Base-by-base conservation (phyloP, 2,329 filamentous ascomycete genomes). In the Penicillium polonicum region DNA sequence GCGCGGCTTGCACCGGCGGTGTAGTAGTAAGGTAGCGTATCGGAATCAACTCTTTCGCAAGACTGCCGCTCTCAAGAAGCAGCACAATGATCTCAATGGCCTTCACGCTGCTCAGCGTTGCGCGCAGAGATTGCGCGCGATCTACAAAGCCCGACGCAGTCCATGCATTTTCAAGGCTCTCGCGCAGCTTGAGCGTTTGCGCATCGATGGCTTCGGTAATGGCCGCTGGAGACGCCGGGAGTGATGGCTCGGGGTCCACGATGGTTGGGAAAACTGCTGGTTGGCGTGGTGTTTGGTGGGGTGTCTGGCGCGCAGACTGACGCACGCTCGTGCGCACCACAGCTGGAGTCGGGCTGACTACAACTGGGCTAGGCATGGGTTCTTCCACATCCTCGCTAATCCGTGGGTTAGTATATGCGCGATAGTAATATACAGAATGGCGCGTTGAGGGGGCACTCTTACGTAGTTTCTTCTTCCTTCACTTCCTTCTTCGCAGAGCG, bases 171-270 rank as follows among this genome's bases (percentile, higher is more conserved):
- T 69, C 69, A 17, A 77, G 55, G 35, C 62, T 68, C 51, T 73
- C 67, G 68, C 74, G 68, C 57, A 75, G 68, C 48, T 67, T 70
- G 48, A 70, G 69, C 10, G 78, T 79, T 58, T 78, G 86, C 69
- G 83, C 86, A 76, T 94, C 92, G 71, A 95, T 86, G n/a, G 87
- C 84, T 51, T 92, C 84, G 68, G 85, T 86, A 57, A 78, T 74
- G 5, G 78, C 70, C 10, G 80, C 72, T 39, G 75, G 73, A n/a
- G 75, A 77, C n/a, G 76, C 74, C 8, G 72, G 70, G 29, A 76
- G 59, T 6, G 63, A 55, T 42, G 48, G 58, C 52, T 61, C 59
- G 6, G 59, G 31, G 21, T 53, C 57, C 4, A 41, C 55, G 25
- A 52, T 17, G 8, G 44, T 19, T 12, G 49, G 12, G 9, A 19